phyloP scores from a whole-genome alignment of 495 filamentous ascomycete species.

The Aspergillus kassunensis region DNA sequence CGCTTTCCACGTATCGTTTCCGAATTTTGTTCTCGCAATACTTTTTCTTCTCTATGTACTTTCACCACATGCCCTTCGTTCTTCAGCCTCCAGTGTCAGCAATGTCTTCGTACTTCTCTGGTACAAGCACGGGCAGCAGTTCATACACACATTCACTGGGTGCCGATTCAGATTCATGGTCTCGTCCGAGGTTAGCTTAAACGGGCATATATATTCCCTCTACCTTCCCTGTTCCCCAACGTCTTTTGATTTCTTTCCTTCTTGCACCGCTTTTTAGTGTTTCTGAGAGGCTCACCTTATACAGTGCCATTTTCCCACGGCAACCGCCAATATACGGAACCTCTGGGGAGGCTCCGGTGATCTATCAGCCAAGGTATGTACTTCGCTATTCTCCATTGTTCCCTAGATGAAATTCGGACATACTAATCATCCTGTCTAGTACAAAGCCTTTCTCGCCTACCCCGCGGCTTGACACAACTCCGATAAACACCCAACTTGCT shows the following conservation, averaged over 20 bases:
- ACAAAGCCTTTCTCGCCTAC: constrained; percentile 31
- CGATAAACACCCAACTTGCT: constrained; percentile 27
- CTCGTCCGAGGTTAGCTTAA: constrained; percentile 43
- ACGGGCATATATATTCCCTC: constrained; percentile 10
- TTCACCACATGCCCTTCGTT: constrained; percentile 33
- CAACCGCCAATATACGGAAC: constrained; percentile 31
- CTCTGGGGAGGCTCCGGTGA: constrained; percentile 30
- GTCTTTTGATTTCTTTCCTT: constrained; percentile 1
- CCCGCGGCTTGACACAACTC: constrained; percentile 25
- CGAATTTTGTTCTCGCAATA: constrained; percentile 15
- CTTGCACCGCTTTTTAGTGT: not conserved
- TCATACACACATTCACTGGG: constrained; percentile 33
- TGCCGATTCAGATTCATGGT: constrained; percentile 35
- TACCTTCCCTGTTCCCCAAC: not conserved
- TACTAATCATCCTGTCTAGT: constrained; percentile 26
- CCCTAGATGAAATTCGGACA: not conserved
- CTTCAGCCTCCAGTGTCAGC: constrained; percentile 30
- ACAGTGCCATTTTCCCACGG: constrained; percentile 32
- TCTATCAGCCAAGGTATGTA: constrained; percentile 49
- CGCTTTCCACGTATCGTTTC: not conserved
- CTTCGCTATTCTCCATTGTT: constrained; percentile 16
- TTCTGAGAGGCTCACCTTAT: constrained; percentile 26
- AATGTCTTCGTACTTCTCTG: constrained; percentile 34
- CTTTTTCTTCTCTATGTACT: constrained; percentile 15
- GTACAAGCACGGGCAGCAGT: constrained; percentile 26